Evolutionary conservation across 2,329 filamentous ascomycete species (phyloP).

Genomic region (Botrytis fabae): DNA sequence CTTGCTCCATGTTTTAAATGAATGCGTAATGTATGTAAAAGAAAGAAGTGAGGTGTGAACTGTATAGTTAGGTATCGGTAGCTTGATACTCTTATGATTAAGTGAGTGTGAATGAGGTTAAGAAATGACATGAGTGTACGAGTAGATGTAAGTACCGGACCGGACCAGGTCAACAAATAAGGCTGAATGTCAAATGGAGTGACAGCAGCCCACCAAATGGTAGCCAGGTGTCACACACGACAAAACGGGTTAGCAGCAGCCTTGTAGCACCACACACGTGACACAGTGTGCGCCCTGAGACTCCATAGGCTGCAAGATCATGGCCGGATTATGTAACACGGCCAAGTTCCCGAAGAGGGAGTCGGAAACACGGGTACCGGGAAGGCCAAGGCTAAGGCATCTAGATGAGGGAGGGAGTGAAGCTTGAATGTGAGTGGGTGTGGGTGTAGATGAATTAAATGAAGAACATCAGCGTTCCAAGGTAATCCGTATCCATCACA

Average conservation of each 20-base stretch:
- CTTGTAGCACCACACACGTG: background rate
- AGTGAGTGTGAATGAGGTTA: background rate
- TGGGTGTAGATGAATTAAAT: background rate
- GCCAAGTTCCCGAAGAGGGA: background rate
- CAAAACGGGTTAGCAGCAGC: background rate
- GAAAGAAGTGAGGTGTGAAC: background rate
- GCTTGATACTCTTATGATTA: background rate
- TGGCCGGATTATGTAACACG: background rate
- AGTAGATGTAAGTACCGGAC: background rate
- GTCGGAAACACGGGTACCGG: too few species aligned
- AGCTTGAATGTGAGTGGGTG: background rate
- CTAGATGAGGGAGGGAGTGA: background rate
- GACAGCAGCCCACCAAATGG: background rate
- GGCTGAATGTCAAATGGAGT: conserved; percentile 3
- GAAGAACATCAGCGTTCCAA: background rate
- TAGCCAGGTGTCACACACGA: background rate
- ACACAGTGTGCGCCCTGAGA: too few species aligned
- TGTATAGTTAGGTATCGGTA: background rate
- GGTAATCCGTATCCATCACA: background rate
- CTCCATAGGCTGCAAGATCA: too few species aligned
- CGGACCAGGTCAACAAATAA: background rate
- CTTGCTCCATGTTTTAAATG: conserved; percentile 22
- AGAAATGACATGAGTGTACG: background rate
- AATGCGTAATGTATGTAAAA: background rate
- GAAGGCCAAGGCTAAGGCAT: background rate